Conservation (phyloP, 495 filamentous ascomycete species). For the Xylaria venustula region DNA sequence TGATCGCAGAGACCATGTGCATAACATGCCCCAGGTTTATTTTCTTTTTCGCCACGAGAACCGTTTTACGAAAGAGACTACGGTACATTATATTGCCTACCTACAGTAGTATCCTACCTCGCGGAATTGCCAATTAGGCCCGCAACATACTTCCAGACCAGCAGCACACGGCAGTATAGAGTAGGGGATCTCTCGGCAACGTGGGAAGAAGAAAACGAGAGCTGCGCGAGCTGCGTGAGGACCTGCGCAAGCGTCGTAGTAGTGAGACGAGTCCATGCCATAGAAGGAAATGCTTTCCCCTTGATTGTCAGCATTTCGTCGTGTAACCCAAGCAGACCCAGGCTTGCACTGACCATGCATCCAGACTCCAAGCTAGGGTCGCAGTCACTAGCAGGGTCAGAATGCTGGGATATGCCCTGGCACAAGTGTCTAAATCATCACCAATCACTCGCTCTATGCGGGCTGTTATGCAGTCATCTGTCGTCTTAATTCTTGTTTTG, state of each 20-base stretch:
- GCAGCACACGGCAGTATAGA: too few relatives aligned
- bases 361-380: slow-evolving; percentile 1
- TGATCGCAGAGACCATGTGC: neutral
- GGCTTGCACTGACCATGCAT: slow-evolving; percentile 1
- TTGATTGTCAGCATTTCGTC: slow-evolving; percentile 4
- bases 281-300: neutral
- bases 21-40: neutral
- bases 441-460: neutral
- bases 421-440: neutral
- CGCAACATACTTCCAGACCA: too few relatives aligned
- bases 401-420: neutral
- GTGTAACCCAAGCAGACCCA: neutral
- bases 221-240: too few relatives aligned
- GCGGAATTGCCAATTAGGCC: slow-evolving; percentile 3
- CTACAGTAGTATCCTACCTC: too few relatives aligned
- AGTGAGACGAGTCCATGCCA: slow-evolving; percentile 3
- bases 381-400: neutral
- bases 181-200: too few relatives aligned
- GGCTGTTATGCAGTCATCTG: slow-evolving; percentile 3
- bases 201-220: neutral
- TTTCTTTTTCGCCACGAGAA: neutral
- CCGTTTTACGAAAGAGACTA: neutral
- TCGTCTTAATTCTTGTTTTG: neutral
- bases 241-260: neutral
- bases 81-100: too few relatives aligned